phyloP scores from a whole-genome alignment of 192 early-diverging fungal species.

The Gryganskiella cystojenkinii region DNA sequence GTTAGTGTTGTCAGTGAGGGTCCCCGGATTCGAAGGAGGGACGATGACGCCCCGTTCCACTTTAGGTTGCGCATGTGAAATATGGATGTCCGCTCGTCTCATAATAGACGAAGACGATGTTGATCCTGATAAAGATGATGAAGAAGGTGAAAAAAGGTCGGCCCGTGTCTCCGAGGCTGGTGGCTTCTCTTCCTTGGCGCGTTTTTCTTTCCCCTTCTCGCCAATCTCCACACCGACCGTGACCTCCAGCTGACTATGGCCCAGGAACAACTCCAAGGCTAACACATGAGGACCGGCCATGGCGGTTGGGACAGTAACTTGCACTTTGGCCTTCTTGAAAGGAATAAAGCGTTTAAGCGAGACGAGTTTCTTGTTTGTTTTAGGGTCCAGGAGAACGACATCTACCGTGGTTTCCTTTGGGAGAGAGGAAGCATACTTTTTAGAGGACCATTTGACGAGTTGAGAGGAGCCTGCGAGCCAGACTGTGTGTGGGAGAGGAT shows the following conservation, averaged over 20 bases:
- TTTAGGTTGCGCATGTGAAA: too few relatives aligned
- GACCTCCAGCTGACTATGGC: conserved; percentile 30
- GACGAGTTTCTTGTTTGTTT: conserved; percentile 27
- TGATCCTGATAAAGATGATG: not conserved
- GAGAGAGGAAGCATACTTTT: conserved; percentile 23
- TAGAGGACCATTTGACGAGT: conserved; percentile 32
- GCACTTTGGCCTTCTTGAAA: conserved; percentile 21
- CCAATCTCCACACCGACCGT: not conserved
- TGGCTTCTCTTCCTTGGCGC: not conserved
- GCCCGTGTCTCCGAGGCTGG: not conserved
- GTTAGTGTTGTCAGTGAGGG: not conserved
- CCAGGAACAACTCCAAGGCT: conserved; percentile 41
- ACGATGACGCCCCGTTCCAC: too few relatives aligned
- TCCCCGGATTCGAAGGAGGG: not conserved
- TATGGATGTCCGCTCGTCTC: too few relatives aligned
- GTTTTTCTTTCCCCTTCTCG: not conserved
- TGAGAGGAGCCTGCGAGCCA: conserved; percentile 45
- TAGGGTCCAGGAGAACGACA: conserved; percentile 33
- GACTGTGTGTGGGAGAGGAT: conserved; percentile 26
- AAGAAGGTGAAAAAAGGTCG: not conserved
- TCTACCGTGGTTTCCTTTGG: conserved; percentile 44
- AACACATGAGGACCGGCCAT: conserved; percentile 26
- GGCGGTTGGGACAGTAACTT: conserved; percentile 28
- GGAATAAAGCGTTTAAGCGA: conserved; percentile 47
- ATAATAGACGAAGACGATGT: too few relatives aligned